Percentiles rank a stretch among this genome's conserved stretches.
Evolutionary conservation across 768 basidiomycete genomes (phyloP).

Genomic region (Auricularia sp.): DNA sequence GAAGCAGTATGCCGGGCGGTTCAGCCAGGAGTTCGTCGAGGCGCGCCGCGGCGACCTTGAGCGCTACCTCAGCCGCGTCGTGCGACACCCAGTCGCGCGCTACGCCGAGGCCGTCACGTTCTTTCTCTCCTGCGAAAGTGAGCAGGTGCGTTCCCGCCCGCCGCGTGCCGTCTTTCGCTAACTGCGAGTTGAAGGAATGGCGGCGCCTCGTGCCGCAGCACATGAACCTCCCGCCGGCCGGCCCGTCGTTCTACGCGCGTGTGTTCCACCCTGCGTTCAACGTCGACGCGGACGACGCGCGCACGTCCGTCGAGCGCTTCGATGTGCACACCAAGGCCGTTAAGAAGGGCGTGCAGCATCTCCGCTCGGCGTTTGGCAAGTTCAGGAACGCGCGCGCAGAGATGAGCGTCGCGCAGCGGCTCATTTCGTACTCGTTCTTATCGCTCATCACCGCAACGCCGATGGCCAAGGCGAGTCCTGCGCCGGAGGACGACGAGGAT

Average conservation of each 20-base stretch:
- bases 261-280: slow-evolving; percentile 84
- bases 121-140: slow-evolving; percentile 69
- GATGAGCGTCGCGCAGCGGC: slow-evolving; percentile 66
- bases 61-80: slow-evolving; percentile 59
- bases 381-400: slow-evolving; percentile 62
- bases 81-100: slow-evolving; percentile 65
- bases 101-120: slow-evolving; percentile 72
- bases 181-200: slow-evolving; percentile 47
- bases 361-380: slow-evolving; percentile 51
- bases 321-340: slow-evolving; percentile 54
- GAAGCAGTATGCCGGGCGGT: slow-evolving; percentile 74
- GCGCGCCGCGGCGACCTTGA: slow-evolving; percentile 73
- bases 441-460: slow-evolving; percentile 67
- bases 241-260: slow-evolving; percentile 64
- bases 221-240: slow-evolving; percentile 52
- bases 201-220: slow-evolving; percentile 50
- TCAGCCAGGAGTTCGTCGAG: slow-evolving; percentile 74
- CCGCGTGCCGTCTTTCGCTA: neutral
- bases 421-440: slow-evolving; percentile 62
- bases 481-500: slow-evolving; percentile 39
- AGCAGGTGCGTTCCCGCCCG: slow-evolving; percentile 39
- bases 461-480: slow-evolving; percentile 34
- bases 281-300: slow-evolving; percentile 62
- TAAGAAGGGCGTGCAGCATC: slow-evolving; percentile 54
- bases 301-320: slow-evolving; percentile 49